phyloP scores from a whole-genome alignment of 495 filamentous ascomycete species.

The Saxophila tyrrhenica region DNA sequence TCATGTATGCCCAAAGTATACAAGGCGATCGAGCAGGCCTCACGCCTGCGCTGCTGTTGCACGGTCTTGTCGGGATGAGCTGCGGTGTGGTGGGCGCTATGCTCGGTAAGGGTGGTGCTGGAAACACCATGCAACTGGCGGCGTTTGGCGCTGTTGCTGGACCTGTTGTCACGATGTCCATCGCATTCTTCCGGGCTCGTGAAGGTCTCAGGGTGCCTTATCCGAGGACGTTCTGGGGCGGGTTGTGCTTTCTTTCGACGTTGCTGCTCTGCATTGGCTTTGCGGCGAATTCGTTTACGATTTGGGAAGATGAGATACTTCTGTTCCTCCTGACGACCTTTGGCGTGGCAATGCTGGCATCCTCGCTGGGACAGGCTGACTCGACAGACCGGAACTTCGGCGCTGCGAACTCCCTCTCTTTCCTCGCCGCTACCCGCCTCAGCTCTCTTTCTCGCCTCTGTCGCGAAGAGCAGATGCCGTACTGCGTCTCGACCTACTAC shows the following conservation, averaged over 20 bases:
- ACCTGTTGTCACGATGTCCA: slow-evolving; percentile 50
- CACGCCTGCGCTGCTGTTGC: slow-evolving; percentile 35
- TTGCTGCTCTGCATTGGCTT: slow-evolving; percentile 77
- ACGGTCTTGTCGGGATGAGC: slow-evolving; percentile 27
- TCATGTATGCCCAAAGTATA: slow-evolving; percentile 57
- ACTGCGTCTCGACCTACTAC: slow-evolving; percentile 91
- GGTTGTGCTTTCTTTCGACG: slow-evolving; percentile 71
- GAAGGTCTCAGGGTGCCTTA: slow-evolving; percentile 44
- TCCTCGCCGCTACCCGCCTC: slow-evolving; percentile 67
- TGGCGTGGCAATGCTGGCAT: slow-evolving; percentile 57
- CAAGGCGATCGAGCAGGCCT: slow-evolving; percentile 42
- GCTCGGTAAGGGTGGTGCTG: slow-evolving; percentile 14
- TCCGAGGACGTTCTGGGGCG: slow-evolving; percentile 78
- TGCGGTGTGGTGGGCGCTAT: slow-evolving; percentile 20
- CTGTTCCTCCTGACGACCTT: slow-evolving; percentile 85
- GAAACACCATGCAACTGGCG: slow-evolving; percentile 17
- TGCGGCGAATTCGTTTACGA: slow-evolving; percentile 94
- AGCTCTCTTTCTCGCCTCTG: slow-evolving; percentile 88
- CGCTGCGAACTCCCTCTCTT: slow-evolving; percentile 71
- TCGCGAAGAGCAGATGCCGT: slow-evolving; percentile 96
- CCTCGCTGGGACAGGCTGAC: slow-evolving; percentile 58
- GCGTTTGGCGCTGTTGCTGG: slow-evolving; percentile 46
- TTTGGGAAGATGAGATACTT: slow-evolving; percentile 97
- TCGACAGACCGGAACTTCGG: slow-evolving; percentile 56
- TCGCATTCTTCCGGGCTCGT: slow-evolving; percentile 41